Evolutionary conservation across 2,329 filamentous ascomycete genomes (phyloP).

Genomic region (Furcasterigmium sp.): DNA sequence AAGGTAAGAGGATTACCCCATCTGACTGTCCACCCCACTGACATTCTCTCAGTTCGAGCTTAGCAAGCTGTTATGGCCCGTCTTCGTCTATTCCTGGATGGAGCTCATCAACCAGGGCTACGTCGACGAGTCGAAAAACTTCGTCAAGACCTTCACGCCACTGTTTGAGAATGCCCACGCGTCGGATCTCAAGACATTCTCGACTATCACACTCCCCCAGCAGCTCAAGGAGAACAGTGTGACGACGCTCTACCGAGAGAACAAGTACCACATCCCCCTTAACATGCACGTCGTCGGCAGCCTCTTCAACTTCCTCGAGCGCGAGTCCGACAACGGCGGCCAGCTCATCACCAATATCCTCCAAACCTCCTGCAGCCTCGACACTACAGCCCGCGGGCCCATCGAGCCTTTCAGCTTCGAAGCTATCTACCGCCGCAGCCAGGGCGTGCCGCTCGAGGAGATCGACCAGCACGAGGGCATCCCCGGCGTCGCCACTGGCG

Average conservation of each 20-base stretch:
- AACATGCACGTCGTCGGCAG: constrained; percentile 79
- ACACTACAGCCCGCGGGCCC: constrained; percentile 54
- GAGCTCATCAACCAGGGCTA: constrained; percentile 71
- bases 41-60: constrained; percentile 66
- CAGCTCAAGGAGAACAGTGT: constrained; percentile 73
- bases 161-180: constrained; percentile 73
- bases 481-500: constrained; percentile 55
- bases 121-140: constrained; percentile 64
- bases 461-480: constrained; percentile 61
- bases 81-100: constrained; percentile 91
- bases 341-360: constrained; percentile 73
- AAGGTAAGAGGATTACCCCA: constrained; percentile 53
- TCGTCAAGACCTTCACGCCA: constrained; percentile 62
- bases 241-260: constrained; percentile 76
- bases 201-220: constrained; percentile 66
- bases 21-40: constrained; percentile 5
- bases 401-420: constrained; percentile 61
- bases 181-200: constrained; percentile 74
- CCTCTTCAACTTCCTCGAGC: constrained; percentile 82
- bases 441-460: constrained; percentile 58
- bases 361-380: constrained; percentile 51
- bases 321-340: constrained; percentile 77
- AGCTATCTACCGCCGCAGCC: constrained; percentile 50
- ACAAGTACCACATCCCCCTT: constrained; percentile 87
- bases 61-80: constrained; percentile 80